A percentile compares a stretch with the other conserved stretches of the same genome.
phyloP scores from a whole-genome alignment of 2,329 filamentous ascomycete genomes.

The Didymella sp. region DNA sequence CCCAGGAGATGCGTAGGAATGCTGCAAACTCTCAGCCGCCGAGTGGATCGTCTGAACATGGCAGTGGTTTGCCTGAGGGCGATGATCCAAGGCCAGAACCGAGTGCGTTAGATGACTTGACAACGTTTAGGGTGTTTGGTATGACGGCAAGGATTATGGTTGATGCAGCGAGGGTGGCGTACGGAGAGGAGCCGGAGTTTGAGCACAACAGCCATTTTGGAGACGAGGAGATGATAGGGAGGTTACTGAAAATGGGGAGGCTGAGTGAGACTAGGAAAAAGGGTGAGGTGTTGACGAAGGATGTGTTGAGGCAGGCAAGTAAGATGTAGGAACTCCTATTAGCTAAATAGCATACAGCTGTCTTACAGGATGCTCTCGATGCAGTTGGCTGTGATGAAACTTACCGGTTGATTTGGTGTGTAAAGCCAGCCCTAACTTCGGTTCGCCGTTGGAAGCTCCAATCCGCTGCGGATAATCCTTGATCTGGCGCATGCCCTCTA shows the following conservation, averaged over 20 bases:
- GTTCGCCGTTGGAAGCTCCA: too few species aligned
- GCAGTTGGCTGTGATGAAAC: too few species aligned
- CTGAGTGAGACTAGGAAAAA: conserved; percentile 60
- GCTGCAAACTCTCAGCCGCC: conserved; percentile 2
- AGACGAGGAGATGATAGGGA: conserved; percentile 70
- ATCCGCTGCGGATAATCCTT: too few species aligned
- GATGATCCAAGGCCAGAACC: conserved; percentile 49
- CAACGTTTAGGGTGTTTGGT: conserved; percentile 85
- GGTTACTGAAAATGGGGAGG: conserved; percentile 63
- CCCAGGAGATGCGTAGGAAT: conserved; percentile 17
- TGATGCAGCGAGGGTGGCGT: conserved; percentile 85
- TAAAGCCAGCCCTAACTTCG: too few species aligned
- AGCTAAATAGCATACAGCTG: not conserved
- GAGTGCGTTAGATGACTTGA: conserved; percentile 50
- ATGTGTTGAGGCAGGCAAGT: conserved; percentile 59
- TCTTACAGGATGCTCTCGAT: not conserved
- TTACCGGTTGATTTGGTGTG: too few species aligned
- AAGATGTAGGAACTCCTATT: conserved; percentile 47
- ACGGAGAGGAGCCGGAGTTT: conserved; percentile 82
- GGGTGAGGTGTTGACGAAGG: conserved; percentile 61
- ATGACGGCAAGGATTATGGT: conserved; percentile 93
- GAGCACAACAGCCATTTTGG: conserved; percentile 72
- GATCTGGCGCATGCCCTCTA: too few species aligned
- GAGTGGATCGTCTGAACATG: not conserved
- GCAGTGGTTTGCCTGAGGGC: conserved; percentile 20